A percentile compares a stretch with the other conserved stretches of the same genome.
Conservation (phyloP, 192 early-diverging fungal genomes). For the Mortierella hygrophila region DNA sequence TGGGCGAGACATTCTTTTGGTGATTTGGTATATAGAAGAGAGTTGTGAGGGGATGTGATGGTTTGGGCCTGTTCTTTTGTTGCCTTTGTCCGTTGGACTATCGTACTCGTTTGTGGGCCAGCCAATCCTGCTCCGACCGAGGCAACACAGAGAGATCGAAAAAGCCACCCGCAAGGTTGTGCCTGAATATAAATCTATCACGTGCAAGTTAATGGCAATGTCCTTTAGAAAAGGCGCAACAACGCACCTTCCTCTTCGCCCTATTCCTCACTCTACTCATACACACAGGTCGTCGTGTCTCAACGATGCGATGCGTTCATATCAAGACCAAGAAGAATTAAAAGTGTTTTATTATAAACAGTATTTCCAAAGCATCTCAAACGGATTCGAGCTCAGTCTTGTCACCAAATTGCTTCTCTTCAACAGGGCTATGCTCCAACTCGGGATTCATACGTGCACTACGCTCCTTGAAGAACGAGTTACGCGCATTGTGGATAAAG, state of each 20-base stretch:
- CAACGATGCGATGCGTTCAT: too few species aligned
- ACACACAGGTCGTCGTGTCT: too few species aligned
- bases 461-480: conserved; percentile 13
- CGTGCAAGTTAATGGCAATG: neutral
- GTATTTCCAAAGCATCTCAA: neutral
- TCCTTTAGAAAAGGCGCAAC: neutral
- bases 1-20: conserved; percentile 41
- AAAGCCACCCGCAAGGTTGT: neutral
- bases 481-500: conserved; percentile 45
- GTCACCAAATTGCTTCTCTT: conserved; percentile 13
- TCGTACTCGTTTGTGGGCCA: neutral
- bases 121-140: neutral
- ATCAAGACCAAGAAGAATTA: neutral
- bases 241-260: neutral
- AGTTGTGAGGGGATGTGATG: neutral
- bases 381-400: neutral
- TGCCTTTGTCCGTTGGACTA: too few species aligned
- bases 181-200: neutral
- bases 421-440: neutral
- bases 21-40: conserved; percentile 2
- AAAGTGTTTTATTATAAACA: neutral
- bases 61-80: neutral
- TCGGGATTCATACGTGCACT: conserved; percentile 29
- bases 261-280: too few species aligned
- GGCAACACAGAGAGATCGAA: neutral